Base-by-base conservation (phyloP, 2,329 filamentous ascomycete genomes). In the Colletotrichum caudatum region DNA sequence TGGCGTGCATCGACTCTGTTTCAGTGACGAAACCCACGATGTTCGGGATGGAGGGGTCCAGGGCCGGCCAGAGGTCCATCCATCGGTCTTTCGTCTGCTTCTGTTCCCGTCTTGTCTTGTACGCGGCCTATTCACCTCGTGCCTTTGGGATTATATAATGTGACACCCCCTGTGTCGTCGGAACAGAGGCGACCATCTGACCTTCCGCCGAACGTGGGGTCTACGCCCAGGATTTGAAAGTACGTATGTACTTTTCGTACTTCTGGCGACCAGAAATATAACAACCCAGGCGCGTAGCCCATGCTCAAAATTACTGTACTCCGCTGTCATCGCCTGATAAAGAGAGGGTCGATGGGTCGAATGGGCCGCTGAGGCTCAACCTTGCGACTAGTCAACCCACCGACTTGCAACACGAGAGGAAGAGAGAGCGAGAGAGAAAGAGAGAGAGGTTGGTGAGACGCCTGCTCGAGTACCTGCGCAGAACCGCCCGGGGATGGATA, bases 1-100 rank as follows among this genome's bases (percentile, higher is more conserved):
- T 72, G 71, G 73, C 71, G 73, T 78, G 76, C 76, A 74, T 76
- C 76, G 75, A 73, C 66, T 73, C 74, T 77, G 83, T 85, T 83
- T 85, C 81, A 82, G 63, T 60, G 76, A 74, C 84, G 84, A 86
- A 85, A 86, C 83, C 76, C 76, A 77, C 80, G 76, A 77, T 77
- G 84, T 86, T 80, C 80, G 64, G 64, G 82, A 84, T 78, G 76
- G 50, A 51, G 70, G 69, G 69, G 46, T 53, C 53, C 44, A 46
- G 51, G 69, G 46, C 58, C 39, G 39, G 57, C 56, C 33, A 67
- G 56, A 48, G 64, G 64, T 48, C 48, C 37, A 56, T 50, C 44
- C 14, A 33, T 14, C 44, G 11, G 44, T 46, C 7, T 46, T 41
- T 23, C 2, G 33, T 18, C 56, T 56, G n/a, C 53, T 29, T 54